Evolutionary conservation across 371 early-diverging fungal genomes (phyloP), one percentile per base, ranked within the genome.

Genomic region (Synchytrium microbalum): DNA sequence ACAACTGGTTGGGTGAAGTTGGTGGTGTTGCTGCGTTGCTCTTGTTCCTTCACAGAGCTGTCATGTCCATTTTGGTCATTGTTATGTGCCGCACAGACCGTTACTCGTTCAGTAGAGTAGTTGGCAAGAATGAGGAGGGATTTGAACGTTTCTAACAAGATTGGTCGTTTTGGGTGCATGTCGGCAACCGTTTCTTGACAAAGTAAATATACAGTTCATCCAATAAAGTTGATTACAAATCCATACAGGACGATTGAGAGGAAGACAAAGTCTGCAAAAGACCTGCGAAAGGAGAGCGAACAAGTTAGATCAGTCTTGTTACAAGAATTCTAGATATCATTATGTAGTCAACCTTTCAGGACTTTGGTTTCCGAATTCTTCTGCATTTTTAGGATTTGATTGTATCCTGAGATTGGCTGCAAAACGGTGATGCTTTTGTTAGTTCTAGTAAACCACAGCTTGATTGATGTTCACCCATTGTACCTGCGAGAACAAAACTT

Each of bases 401-500:
- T 89, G 90, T 56, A 89, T 88, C 53, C 92, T 79, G 61, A 91
- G 79, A 72, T 79, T 80, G 23, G 76, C 80, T 75, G 28, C 16
- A 57, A 16, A 30, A 33, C 23, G 28, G 26, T 32, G 52, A 8
- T 46, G 1, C 29, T 31, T 54, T 27, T 24, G 14, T 14, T 32
- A 5, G 27, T 8, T 38, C 29, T 54, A 58, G n/a, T n/a, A 59
- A 66, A 25, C 26, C 1, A 10, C 32, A 52, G 8, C 25, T 19
- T 2, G 32, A 13, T 16, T 13, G 27, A 57, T 16, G 57, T 24
- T 57, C 57, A 13, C 16, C 57, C 14, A 16, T 14, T 65, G 64
- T 74, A 89, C 92, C 94, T 16, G 92, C 92, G 65, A 95, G 84
- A n/a, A 93, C 91, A 77, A 98, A 98, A 62, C 85, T 81, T 13